These are phyloP conservation scores for Bothriochloa decipiens DNA, from an alignment of 176 grass and related monocot species.

Conservation along the genomic window DNA sequence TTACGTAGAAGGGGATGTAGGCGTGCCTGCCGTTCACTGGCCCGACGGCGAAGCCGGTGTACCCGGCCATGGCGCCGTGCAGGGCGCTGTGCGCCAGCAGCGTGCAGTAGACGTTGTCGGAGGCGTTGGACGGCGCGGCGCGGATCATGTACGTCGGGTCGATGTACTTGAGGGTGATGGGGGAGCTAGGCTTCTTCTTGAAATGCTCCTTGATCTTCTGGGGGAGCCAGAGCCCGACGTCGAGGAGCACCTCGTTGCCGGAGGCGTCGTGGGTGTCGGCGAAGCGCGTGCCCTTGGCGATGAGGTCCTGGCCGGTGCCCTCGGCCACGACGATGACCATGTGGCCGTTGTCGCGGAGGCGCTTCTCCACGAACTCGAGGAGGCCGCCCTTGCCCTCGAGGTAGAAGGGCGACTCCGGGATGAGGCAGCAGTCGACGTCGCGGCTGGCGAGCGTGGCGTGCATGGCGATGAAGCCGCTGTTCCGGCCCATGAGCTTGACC, in stretches of 20 bases:
- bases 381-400: conserved; percentile 79
- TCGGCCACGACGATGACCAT: conserved; percentile 95
- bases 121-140: conserved; percentile 79
- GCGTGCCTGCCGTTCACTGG: conserved; percentile 78
- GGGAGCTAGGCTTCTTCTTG: conserved; percentile 48
- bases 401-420: conserved; percentile 84
- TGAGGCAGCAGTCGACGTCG: conserved; percentile 89
- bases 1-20: conserved; percentile 85
- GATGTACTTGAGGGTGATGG: conserved; percentile 81
- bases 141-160: conserved; percentile 97
- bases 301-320: conserved; percentile 89
- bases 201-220: conserved; percentile 92
- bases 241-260: conserved; percentile 82
- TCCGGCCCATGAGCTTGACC: conserved; percentile 91
- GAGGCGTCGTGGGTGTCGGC: conserved; percentile 83
- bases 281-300: too few relatives aligned
- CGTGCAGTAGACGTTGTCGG: conserved; percentile 84
- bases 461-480: conserved; percentile 91
- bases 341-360: conserved; percentile 78
- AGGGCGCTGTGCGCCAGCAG: conserved; percentile 87
- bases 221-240: conserved; percentile 85
- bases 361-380: conserved; percentile 67
- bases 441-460: conserved; percentile 86
- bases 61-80: conserved; percentile 91
- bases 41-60: conserved; percentile 79